A percentile compares a stretch with the other conserved stretches of the same genome.
These are phyloP conservation scores for Calonectria fujianensis DNA, from an alignment of 2,329 filamentous ascomycete species.

Conservation along the genomic window DNA sequence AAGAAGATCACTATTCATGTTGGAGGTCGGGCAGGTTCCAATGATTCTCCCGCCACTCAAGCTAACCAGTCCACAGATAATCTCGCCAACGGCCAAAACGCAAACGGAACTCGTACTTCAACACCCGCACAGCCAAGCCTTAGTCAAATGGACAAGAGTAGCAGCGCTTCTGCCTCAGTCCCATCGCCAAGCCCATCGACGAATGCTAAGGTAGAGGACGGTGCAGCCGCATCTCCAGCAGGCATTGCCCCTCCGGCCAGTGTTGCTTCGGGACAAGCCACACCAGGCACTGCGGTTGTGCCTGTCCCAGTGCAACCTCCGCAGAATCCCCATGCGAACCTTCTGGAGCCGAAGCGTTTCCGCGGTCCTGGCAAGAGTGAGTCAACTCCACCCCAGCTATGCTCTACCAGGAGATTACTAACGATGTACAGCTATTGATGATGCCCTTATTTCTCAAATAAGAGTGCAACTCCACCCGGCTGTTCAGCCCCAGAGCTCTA, in stretches of 20 bases:
- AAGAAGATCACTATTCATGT: constrained; percentile 85
- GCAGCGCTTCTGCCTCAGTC: constrained; percentile 63
- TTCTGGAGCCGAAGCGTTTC: constrained; percentile 61
- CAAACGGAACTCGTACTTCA: constrained; percentile 50
- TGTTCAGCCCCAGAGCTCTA: constrained; percentile 76
- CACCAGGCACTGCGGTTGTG: constrained; percentile 13
- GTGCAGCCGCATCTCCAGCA: constrained; percentile 54
- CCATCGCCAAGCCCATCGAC: constrained; percentile 68
- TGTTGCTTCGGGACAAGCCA: constrained; percentile 45
- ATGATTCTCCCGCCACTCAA: constrained; percentile 71
- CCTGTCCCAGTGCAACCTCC: constrained; percentile 51
- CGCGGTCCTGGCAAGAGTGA: constrained; percentile 67
- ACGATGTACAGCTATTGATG: constrained; percentile 66
- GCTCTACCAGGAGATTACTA: constrained; percentile 38
- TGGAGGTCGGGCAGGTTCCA: constrained; percentile 74
- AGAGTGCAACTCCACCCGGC: constrained; percentile 81
- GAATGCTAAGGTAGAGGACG: constrained; percentile 62
- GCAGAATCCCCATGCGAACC: constrained; percentile 52
- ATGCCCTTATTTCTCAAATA: constrained; percentile 81
- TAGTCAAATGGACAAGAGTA: constrained; percentile 60
- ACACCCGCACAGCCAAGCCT: constrained; percentile 46
- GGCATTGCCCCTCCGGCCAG: constrained; percentile 45
- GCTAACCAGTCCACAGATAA: constrained; percentile 51
- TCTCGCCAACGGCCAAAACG: constrained; percentile 46
- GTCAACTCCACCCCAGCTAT: background rate